Base-by-base conservation (phyloP, 1,139 yeast species). In the Pneumocystis murina region DNA sequence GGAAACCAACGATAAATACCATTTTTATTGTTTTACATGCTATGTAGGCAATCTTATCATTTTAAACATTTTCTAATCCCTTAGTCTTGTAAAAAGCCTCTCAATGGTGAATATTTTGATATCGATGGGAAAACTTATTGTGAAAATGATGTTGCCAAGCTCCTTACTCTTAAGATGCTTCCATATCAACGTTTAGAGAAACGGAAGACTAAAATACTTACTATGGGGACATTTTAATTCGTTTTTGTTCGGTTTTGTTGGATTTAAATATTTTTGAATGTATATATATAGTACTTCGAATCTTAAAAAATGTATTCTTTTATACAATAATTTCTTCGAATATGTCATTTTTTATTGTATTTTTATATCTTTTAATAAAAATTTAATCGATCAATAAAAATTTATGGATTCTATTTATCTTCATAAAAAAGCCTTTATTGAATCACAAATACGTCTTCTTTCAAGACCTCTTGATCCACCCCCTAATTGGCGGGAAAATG, bases 161-260 rank as follows among this genome's bases (percentile, higher is more conserved):
- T 58, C 14, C 12, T 40, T 8, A 58, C 14, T 38, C 16, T 58
- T 10, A 40, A 30, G 12, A 16, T 30, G 24, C 16, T 38, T 38
- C 43, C 60, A 6, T 38, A 30, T 24, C 60, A 38, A 38, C 60
- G 30, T 2, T 12, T 58, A 14, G 60, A 58, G 6, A 38, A 40
- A 40, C 28, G 60, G 16, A 30, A 24, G 28, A 58, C 60, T 40
- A 58, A 40, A 58, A 58, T 58, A 58, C 41, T 58, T 38, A 58
- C 30, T 16, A 58, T 58, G 60, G 30, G 30, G 14, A n/a, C n/a
- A 38, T 58, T 40, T 40, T 40, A 24, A 38, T 20, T 58, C 8
- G 10, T 58, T 57, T 58, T 58, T 30, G 39, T 24, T 24, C 28
- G 3, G 55, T 48, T 48, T 48, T 48, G 55, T 48, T 7, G 7